These are phyloP conservation scores for Thymus quinquecostatus DNA, from an alignment of 257 asterid genomes.

Conservation along the genomic window DNA sequence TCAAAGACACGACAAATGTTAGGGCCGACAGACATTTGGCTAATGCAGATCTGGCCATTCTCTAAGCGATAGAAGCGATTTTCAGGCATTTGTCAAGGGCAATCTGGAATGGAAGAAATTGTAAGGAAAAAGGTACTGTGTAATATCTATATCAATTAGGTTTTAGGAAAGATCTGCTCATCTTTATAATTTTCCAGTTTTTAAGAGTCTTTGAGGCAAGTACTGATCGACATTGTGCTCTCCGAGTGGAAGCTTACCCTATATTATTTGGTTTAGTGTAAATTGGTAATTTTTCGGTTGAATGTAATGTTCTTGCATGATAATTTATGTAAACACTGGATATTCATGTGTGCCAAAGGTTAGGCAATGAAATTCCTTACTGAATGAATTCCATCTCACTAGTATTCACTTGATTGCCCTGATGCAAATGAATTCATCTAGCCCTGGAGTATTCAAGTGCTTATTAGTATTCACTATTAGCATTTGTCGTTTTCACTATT, in stretches of 20 bases:
- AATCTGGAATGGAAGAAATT: constrained; percentile 2
- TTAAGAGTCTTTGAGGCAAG: not conserved
- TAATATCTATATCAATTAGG: not conserved
- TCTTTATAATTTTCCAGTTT: not conserved
- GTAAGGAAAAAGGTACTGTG: not conserved
- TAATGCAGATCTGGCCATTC: not conserved
- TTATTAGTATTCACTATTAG: constrained; percentile 10
- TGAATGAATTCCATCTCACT: not conserved
- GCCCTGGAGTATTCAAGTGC: too few species aligned
- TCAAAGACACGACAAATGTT: not conserved
- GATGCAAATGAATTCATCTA: too few species aligned
- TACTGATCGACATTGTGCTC: not conserved
- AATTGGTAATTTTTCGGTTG: too few species aligned
- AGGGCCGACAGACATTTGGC: not conserved
- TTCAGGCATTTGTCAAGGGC: not conserved
- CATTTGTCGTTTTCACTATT: too few species aligned
- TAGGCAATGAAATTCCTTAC: not conserved
- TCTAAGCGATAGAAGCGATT: not conserved
- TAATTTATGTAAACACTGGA: not conserved
- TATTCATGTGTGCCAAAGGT: not conserved
- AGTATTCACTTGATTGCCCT: too few species aligned
- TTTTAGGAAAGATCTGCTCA: not conserved
- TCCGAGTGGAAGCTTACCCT: too few species aligned
- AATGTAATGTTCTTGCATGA: not conserved
- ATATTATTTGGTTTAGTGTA: too few species aligned